Percentiles rank a stretch among this genome's conserved stretches.
Evolutionary conservation across 257 asterid species (phyloP).

Genomic region (Capsicum pubescens): DNA sequence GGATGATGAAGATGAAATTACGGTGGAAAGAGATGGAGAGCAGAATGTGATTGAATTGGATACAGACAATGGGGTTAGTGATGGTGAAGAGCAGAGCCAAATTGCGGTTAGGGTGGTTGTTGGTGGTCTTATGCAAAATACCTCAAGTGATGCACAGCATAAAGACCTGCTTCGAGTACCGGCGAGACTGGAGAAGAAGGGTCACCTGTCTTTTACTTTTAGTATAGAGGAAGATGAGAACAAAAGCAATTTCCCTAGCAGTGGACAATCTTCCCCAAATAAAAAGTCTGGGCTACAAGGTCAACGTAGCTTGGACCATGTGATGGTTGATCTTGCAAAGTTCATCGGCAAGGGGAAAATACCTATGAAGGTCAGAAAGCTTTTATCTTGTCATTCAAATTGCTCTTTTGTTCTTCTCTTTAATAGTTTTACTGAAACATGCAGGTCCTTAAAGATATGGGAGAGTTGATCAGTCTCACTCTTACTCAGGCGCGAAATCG

Average conservation of each 20-base stretch:
- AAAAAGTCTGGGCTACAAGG: slow-evolving; percentile 67
- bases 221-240: slow-evolving; percentile 73
- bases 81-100: slow-evolving; percentile 64
- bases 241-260: slow-evolving; percentile 45
- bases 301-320: slow-evolving; percentile 63
- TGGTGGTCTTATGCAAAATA: slow-evolving; percentile 57
- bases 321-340: slow-evolving; percentile 87
- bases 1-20: slow-evolving; percentile 55
- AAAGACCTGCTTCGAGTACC: slow-evolving; percentile 85
- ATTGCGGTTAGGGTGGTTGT: slow-evolving; percentile 74
- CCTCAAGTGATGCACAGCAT: slow-evolving; percentile 45
- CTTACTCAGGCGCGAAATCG: slow-evolving; percentile 78
- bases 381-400: neutral
- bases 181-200: slow-evolving; percentile 75
- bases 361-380: slow-evolving; percentile 73
- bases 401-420: neutral
- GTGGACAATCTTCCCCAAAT: slow-evolving; percentile 56
- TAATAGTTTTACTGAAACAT: slow-evolving; percentile 24
- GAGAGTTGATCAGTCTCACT: slow-evolving; percentile 69
- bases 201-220: slow-evolving; percentile 73
- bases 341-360: slow-evolving; percentile 83
- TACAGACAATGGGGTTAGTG: slow-evolving; percentile 53
- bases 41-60: slow-evolving; percentile 51
- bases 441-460: slow-evolving; percentile 91
- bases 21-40: slow-evolving; percentile 42